Evolutionary conservation across 495 filamentous ascomycete species (phyloP).

Genomic region (Neurospora sp.): DNA sequence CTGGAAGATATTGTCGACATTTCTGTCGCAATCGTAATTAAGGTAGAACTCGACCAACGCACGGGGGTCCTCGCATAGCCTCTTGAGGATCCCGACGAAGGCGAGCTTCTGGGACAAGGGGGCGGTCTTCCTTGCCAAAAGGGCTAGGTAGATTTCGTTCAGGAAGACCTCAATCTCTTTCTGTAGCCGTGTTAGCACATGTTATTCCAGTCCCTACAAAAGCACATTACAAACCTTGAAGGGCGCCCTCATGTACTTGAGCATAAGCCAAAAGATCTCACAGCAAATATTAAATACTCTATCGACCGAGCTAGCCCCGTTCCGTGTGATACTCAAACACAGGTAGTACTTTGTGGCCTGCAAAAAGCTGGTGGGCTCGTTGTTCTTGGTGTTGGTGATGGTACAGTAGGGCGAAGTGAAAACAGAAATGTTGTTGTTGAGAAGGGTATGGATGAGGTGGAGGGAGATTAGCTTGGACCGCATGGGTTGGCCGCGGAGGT

Average conservation of each 20-base stretch:
- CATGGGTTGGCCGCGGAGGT: slow-evolving; percentile 90
- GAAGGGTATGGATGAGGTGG: slow-evolving; percentile 83
- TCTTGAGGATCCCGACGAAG: slow-evolving; percentile 75
- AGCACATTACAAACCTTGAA: slow-evolving; percentile 58
- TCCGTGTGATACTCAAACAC: slow-evolving; percentile 84
- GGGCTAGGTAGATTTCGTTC: slow-evolving; percentile 93
- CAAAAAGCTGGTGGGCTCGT: slow-evolving; percentile 82
- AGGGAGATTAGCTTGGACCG: slow-evolving; percentile 91
- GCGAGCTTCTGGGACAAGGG: slow-evolving; percentile 86
- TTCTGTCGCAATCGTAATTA: slow-evolving; percentile 95
- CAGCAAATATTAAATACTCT: slow-evolving; percentile 91
- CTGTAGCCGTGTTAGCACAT: slow-evolving; percentile 28
- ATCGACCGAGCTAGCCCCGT: slow-evolving; percentile 85
- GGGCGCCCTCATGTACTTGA: slow-evolving; percentile 84
- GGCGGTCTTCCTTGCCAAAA: slow-evolving; percentile 78
- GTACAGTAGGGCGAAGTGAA: slow-evolving; percentile 85
- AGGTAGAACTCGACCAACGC: slow-evolving; percentile 93
- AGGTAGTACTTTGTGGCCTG: slow-evolving; percentile 94
- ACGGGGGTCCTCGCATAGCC: slow-evolving; percentile 73
- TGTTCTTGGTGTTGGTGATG: slow-evolving; percentile 74
- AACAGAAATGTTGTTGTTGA: slow-evolving; percentile 80
- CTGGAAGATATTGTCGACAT: slow-evolving; percentile 96
- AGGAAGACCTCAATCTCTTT: slow-evolving; percentile 98
- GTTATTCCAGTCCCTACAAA: no score
- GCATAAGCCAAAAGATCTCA: slow-evolving; percentile 96